Percentiles rank a stretch among this genome's conserved stretches.
Conservation (phyloP, 208 protist species). For the Trypanosoma lewisi region DNA sequence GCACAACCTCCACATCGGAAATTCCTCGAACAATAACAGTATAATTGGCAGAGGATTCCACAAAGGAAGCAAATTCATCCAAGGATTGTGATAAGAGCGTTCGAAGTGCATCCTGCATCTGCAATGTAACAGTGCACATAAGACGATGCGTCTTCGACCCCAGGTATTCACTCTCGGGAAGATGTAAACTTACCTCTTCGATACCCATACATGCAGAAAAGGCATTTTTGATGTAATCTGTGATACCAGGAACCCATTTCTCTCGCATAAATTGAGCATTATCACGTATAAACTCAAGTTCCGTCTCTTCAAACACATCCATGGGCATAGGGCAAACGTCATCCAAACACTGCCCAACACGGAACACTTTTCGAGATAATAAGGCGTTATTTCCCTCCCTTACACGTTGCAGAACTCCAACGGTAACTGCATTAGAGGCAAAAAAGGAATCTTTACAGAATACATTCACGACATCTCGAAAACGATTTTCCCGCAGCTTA, state of each 20-base stretch:
- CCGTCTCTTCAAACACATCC: slow-evolving; percentile 87
- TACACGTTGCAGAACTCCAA: slow-evolving; percentile 64
- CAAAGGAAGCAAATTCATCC: slow-evolving; percentile 77
- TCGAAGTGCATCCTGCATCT: slow-evolving; percentile 93
- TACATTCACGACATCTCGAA: slow-evolving; percentile 38
- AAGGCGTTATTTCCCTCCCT: slow-evolving; percentile 73
- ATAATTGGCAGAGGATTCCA: slow-evolving; percentile 75
- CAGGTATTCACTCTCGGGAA: slow-evolving; percentile 88
- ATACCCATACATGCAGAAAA: slow-evolving; percentile 29
- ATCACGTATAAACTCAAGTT: slow-evolving; percentile 69
- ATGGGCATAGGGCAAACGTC: slow-evolving; percentile 60
- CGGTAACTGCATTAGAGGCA: slow-evolving; percentile 36
- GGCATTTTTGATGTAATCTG: slow-evolving; percentile 45
- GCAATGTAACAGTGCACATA: slow-evolving; percentile 84
- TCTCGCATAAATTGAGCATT: slow-evolving; percentile 72
- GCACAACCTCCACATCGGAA: slow-evolving; percentile 43
- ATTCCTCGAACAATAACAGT: slow-evolving; percentile 50
- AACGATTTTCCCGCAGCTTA: slow-evolving; percentile 36
- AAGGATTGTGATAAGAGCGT: slow-evolving; percentile 64
- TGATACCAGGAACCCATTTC: slow-evolving; percentile 66
- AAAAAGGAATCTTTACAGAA: slow-evolving; percentile 70
- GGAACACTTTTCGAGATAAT: slow-evolving; percentile 72
- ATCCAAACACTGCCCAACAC: slow-evolving; percentile 41
- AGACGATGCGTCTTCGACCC: slow-evolving; percentile 92
- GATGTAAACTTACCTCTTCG: slow-evolving; percentile 76